Base-by-base conservation (phyloP, 78 protist species). In the Diacronema lutheri region DNA sequence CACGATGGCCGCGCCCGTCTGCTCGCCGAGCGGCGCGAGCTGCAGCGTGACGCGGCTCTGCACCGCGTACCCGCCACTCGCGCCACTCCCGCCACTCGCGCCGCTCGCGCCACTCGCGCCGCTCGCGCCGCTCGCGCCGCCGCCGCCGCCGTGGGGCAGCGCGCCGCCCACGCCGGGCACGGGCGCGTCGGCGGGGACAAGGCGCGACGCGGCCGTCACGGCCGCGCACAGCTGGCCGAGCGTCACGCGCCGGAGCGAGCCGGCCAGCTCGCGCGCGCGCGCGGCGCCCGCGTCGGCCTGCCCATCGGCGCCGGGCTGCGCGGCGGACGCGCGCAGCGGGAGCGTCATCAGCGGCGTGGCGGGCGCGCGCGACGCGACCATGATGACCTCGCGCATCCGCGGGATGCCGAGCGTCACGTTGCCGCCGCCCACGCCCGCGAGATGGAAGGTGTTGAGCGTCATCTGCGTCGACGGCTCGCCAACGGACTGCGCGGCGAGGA, bases 401-500 rank as follows among this genome's bases (percentile, higher is more conserved):
- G 99, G 99, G 61, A 97, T 96, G 83, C 99, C 99, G 29, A 95
- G 89, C 9, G 99, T 97, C 11, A 83, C 86, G 61, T 83, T 87
- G 29, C 31, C 84, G 19, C 46, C 93, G 19, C 90, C 94, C 58
- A 4, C 31, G 16, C 99, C 99, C 7, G 99, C 99, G 26, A 94
- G 84, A 76, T 96, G 98, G 93, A 97, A 96, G 14, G 98, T 96
- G 91, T 97, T 96, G 65, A 97, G 86, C 1, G 99, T 97, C 99
- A 97, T 97, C 89, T 97, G 99, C 25, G 99, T 97, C 33, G 98
- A 94, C 33, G 99, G 99, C 72, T 97, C 99, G 31, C 99, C 99
- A 64, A 98, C 91, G 10, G 97, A 90, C 88, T 98, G 98, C 16
- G 94, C 99, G 12, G 99, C 98, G 5, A 97, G 37, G 55, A 96